Evolutionary conservation across 345 rosid genomes (phyloP).

Genomic region (Salix brachista): DNA sequence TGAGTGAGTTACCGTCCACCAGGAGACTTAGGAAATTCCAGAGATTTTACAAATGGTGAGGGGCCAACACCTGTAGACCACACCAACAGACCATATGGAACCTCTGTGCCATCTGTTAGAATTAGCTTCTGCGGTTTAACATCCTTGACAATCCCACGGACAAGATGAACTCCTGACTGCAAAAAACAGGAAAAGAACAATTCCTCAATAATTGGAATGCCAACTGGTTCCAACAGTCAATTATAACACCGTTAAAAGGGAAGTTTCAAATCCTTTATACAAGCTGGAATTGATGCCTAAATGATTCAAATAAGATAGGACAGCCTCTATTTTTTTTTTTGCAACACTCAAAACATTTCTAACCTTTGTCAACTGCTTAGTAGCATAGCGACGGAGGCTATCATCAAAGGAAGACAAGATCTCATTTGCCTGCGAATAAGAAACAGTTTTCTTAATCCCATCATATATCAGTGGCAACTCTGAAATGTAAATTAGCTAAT

Average conservation of each 20-base stretch:
- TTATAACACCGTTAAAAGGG: background rate
- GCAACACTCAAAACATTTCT: constrained; percentile 4
- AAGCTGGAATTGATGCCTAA: background rate
- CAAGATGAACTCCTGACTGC: constrained; percentile 89
- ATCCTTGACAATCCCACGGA: constrained; percentile 84
- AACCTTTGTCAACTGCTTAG: constrained; percentile 85
- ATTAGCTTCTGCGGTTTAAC: constrained; percentile 68
- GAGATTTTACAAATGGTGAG: constrained; percentile 59
- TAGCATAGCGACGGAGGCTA: constrained; percentile 86
- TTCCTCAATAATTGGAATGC: background rate
- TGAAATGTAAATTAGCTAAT: background rate
- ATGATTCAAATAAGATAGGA: background rate
- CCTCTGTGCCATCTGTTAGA: constrained; percentile 78
- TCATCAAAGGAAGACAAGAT: constrained; percentile 92
- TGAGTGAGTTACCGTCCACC: constrained; percentile 69
- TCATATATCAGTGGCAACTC: background rate
- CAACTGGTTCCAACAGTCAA: background rate
- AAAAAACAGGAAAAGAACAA: constrained; percentile 1
- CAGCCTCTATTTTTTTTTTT: background rate
- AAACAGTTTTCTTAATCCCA: constrained; percentile 2
- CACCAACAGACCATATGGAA: constrained; percentile 81
- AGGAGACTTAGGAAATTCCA: constrained; percentile 77
- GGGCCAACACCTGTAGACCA: constrained; percentile 99
- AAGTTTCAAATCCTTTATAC: background rate
- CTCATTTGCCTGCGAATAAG: constrained; percentile 66